A percentile compares a stretch with the other conserved stretches of the same genome.
Conservation (phyloP, 306 rosid species). For the Rosa chinensis region DNA sequence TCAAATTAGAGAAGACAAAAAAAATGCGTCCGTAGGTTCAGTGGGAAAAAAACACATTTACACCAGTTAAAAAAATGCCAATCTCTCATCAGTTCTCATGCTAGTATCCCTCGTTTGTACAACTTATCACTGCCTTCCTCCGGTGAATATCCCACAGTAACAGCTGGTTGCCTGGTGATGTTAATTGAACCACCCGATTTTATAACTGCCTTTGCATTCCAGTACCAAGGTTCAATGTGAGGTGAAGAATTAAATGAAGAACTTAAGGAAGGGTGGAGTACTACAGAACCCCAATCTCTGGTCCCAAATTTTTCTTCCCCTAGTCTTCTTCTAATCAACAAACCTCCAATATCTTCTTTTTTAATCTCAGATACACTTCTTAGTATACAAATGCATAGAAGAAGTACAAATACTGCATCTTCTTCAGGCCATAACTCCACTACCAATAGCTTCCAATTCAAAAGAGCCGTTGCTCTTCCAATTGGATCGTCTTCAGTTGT, state of each 20-base stretch:
- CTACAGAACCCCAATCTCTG: constrained; percentile 85
- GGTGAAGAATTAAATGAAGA: constrained; percentile 49
- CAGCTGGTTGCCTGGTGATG: constrained; percentile 43
- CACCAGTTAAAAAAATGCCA: neutral
- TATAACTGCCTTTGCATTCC: constrained; percentile 55
- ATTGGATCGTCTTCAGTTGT: constrained; percentile 62
- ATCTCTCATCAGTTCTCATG: constrained; percentile 25
- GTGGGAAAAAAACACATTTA: neutral
- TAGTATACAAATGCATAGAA: constrained; percentile 70
- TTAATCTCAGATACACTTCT: constrained; percentile 72
- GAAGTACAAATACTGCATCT: constrained; percentile 73
- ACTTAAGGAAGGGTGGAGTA: constrained; percentile 59
- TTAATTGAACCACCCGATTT: constrained; percentile 40
- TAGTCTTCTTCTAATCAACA: constrained; percentile 73
- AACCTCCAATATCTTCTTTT: constrained; percentile 68
- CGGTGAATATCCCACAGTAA: constrained; percentile 40
- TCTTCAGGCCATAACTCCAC: constrained; percentile 81
- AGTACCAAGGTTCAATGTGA: constrained; percentile 78
- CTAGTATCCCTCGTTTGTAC: constrained; percentile 59
- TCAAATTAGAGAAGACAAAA: neutral
- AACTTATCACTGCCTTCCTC: constrained; percentile 81
- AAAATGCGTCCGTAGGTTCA: neutral
- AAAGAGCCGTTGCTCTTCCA: constrained; percentile 78
- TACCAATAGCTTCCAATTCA: constrained; percentile 77
- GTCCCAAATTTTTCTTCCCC: constrained; percentile 60